Base-by-base conservation (phyloP, 345 rosid species). In the Gossypium herbaceum region DNA sequence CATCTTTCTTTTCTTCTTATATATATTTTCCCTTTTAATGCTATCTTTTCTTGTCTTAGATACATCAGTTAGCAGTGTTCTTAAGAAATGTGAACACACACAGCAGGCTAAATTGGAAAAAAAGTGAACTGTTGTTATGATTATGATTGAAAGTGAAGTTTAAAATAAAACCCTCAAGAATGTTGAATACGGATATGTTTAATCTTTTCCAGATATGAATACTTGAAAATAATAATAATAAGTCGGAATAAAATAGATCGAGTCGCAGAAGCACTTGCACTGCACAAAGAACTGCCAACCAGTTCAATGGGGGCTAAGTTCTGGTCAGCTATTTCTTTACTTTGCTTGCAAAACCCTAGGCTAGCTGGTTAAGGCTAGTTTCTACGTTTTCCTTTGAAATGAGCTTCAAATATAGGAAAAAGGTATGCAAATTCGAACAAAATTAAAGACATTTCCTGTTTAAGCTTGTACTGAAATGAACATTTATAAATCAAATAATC, bases 71-170 rank as follows among this genome's bases (percentile, higher is more conserved):
- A 50, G 34, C 24, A 48, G 57, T 8, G 44, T 50, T 27, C 25
- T 70, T 70, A 70, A 51, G 60, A 70, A 52, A 70, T 52, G 60
- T 25, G 59, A 70, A 52, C 48, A 52, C 20, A 11, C 47, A 27
- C 41, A 52, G 47, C 25, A 70, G 24, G 45, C 73, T 50, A 51
- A 69, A 69, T 45, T 51, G 24, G 61, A 56, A 73, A 19, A 58
- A 61, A 58, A 8, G 50, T 29, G 25, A 60, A 19, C 76, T 71
- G 72, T 29, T 20, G 71, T 29, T 52, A 44, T 77, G 82, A 79
- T 81, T 68, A 51, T 57, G 78, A 77, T 72, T 81, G 79, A 81
- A 77, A 81, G 72, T 54, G 84, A 79, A 61, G 74, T 51, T 51
- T 27, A 27, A 51, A 52, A 55, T 54, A 59, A 73, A 60, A 50